These are phyloP conservation scores for Mycena metata DNA, from an alignment of 768 basidiomycete species.

Conservation along the genomic window DNA sequence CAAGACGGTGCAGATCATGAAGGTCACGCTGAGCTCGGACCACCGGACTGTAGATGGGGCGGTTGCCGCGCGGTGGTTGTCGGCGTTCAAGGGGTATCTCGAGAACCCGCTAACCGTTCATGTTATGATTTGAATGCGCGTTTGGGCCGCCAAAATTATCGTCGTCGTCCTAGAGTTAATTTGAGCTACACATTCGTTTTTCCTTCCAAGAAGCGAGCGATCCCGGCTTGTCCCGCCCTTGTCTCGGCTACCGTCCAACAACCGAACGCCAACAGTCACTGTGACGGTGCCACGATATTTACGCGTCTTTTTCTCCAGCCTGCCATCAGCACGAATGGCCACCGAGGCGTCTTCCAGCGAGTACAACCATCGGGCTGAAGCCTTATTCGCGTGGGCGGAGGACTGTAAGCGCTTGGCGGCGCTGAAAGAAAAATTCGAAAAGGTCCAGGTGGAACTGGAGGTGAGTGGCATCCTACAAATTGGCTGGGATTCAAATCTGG, in stretches of 20 bases:
- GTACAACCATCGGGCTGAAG: not conserved
- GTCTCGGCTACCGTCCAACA: no score
- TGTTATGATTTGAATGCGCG: constrained; percentile 71
- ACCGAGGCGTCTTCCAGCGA: not conserved
- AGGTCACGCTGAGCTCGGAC: constrained; percentile 94
- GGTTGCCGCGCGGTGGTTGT: constrained; percentile 91
- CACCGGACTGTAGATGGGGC: constrained; percentile 98
- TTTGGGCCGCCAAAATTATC: constrained; percentile 23
- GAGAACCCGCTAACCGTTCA: constrained; percentile 98
- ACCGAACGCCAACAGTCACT: constrained; percentile 23
- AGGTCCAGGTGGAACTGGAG: constrained; percentile 5
- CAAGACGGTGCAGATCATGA: constrained; percentile 93
- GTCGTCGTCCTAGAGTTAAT: constrained; percentile 30
- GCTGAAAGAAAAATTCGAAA: not conserved
- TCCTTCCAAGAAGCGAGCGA: not conserved
- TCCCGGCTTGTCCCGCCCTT: no score
- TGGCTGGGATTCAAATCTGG: not conserved
- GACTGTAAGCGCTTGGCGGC: not conserved
- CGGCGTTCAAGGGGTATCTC: constrained; percentile 94
- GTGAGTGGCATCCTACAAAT: constrained; percentile 4
- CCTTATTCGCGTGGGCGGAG: constrained; percentile 5
- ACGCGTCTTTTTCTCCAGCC: not conserved
- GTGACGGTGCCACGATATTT: not conserved
- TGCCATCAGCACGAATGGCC: not conserved
- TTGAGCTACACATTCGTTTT: not conserved